Base-by-base conservation (phyloP, 352 stramenopile genomes). In the Phytophthora europaea region DNA sequence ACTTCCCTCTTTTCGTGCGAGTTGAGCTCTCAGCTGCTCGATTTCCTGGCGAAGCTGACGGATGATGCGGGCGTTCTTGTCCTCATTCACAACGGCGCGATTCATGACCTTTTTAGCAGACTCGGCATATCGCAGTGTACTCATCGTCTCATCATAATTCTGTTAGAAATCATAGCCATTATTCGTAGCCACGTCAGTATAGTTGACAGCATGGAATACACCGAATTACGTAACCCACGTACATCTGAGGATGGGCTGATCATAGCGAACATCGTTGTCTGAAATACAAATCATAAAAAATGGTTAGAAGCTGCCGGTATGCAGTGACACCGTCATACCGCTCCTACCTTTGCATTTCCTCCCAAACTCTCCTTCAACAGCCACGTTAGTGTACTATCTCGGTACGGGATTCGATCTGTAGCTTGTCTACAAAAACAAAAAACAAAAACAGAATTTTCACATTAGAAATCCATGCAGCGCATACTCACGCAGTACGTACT, bases 231-330 rank as follows among this genome's bases (percentile, higher is more conserved):
- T 52, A 6, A 10, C 23, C 3, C 26, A 54, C 70, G 43, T 75
- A 93, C 86, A 33, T 94, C 87, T 15, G 86, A 87, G 0, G 89
- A 83, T 0, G 89, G 89, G 20, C 87, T 94, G 47, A 94, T 81
- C 88, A 95, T 95, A 1, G 89, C 87, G 51, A 96, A 84, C 88
- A 96, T 96, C n/a, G 89, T 96, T 23, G 88, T 96, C 88, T 92
- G 16, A 13, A 57, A 3, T 8, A 18, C 16, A 55, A 28, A 15
- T 43, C 6, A 48, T 16, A 8, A 26, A 33, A 12, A 4, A 26
- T 23, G 66, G 28, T 23, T 45, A 53, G 45, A 26, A 23, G 50
- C 33, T 55, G 53, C 9, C 20, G 26, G 1, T 55, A 51, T 12
- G 5, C 31, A 15, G 6, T 48, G 33, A 54, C n/a, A 16, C 9